Base-by-base conservation (phyloP, 2,329 filamentous ascomycete species). In the Aspergillus sp. region DNA sequence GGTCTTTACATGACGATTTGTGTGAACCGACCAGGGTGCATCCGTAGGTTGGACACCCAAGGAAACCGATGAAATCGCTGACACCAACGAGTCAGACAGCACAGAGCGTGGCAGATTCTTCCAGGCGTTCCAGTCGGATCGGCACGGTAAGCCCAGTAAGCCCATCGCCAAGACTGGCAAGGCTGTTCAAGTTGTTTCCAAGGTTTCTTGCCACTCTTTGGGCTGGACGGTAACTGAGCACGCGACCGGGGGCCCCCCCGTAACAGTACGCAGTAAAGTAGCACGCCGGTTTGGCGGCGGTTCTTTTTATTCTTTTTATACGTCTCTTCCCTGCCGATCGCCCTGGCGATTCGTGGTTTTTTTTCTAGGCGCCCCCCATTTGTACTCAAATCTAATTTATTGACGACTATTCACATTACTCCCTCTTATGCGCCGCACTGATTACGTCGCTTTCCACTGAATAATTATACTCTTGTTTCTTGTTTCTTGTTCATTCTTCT, bases 91-190 rank as follows among this genome's bases (percentile, higher is more conserved):
- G 39, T 43, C 25, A 25, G 45, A 49, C 45, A 28, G 13, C 32
- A 13, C 32, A 36, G 12, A 36, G 32, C 32, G 32, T 36, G 32
- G 15, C 45, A 48, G 19, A 30, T n/a, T 50, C 47, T 50, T 10
- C 25, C 47, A 49, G 41, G 41, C 41, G 12, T 23, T 45, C n/a
- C 19, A 45, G 39, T 41, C 53, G 53, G 52, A 55, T 55, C 53
- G 53, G 53, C 53, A 28, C 53, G 25, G 53, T 47, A 47, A 32
- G 28, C 30, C 53, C 53, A 55, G 53, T 47, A 47, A 45, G 28
- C 30, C 53, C 53, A 55, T 55, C 41, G 53, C 53, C 53, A 55
- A 55, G 53, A 25, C 53, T 43, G 12, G 53, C 53, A 55, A 55
- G 53, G 53, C 53, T 55, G 53, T 45, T 45, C 53, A 32, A 30